These are phyloP conservation scores for Colletotrichum tabaci DNA, from an alignment of 2,329 filamentous ascomycete genomes.

Conservation along the genomic window DNA sequence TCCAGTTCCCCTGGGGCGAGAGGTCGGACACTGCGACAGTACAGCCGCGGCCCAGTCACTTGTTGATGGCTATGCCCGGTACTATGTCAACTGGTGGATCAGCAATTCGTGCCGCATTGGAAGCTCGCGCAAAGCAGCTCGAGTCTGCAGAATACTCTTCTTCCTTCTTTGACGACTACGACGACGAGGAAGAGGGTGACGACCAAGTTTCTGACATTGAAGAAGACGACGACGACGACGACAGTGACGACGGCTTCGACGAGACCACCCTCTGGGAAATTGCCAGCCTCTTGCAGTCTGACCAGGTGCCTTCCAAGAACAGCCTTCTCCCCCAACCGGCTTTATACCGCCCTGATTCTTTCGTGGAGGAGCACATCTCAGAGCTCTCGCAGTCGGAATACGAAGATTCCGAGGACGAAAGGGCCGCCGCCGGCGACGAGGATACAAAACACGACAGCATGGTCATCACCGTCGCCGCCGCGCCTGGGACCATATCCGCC, in stretches of 20 bases:
- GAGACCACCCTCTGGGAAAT: slow-evolving; percentile 76
- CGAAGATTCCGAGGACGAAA: slow-evolving; percentile 43
- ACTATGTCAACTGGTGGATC: slow-evolving; percentile 62
- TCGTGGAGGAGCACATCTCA: slow-evolving; percentile 51
- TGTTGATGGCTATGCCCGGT: slow-evolving; percentile 65
- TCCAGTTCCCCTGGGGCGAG: slow-evolving; percentile 78
- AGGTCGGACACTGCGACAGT: slow-evolving; percentile 69
- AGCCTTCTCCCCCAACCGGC: slow-evolving; percentile 61
- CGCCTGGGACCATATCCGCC: slow-evolving; percentile 34
- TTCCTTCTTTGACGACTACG: slow-evolving; percentile 74
- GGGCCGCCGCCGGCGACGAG: slow-evolving; percentile 46
- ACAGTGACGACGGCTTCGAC: slow-evolving; percentile 69
- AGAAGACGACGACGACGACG: slow-evolving; percentile 47
- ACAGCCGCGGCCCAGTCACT: slow-evolving; percentile 54
- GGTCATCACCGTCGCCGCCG: slow-evolving; percentile 51
- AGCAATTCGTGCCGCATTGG: slow-evolving; percentile 48
- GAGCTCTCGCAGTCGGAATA: slow-evolving; percentile 49
- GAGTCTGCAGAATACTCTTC: slow-evolving; percentile 60
- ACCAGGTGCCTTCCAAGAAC: slow-evolving; percentile 65
- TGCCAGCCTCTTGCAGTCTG: slow-evolving; percentile 69
- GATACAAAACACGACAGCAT: slow-evolving; percentile 47
- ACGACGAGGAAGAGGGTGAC: slow-evolving; percentile 63
- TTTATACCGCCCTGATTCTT: slow-evolving; percentile 24
- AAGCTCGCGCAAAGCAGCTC: slow-evolving; percentile 53
- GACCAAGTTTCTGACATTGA: slow-evolving; percentile 55